phyloP scores from a whole-genome alignment of 495 filamentous ascomycete genomes.

The Parathielavia appendiculata region DNA sequence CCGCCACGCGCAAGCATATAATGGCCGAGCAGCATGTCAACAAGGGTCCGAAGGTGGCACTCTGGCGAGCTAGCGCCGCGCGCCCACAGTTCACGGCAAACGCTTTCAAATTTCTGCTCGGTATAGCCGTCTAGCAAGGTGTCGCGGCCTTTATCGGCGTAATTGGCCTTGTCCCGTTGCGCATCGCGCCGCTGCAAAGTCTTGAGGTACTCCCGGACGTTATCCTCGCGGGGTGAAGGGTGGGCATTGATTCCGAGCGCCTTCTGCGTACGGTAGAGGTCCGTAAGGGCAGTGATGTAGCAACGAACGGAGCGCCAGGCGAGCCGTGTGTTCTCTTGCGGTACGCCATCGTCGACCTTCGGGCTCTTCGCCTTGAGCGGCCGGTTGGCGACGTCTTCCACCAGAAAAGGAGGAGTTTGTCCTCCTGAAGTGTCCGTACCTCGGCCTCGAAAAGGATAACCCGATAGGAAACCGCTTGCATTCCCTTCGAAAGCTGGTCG shows the following conservation, averaged over 20 bases:
- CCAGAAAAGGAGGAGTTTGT: not conserved
- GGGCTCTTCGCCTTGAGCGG: not conserved
- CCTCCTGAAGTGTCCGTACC: no score
- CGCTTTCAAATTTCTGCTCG: not conserved
- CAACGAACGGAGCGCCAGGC: not conserved
- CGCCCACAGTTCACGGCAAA: not conserved
- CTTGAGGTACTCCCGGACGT: not conserved
- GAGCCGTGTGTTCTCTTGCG: not conserved
- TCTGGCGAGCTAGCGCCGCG: not conserved
- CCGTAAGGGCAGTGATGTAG: not conserved
- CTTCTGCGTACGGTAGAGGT: not conserved
- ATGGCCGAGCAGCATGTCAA: not conserved
- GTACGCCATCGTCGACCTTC: not conserved
- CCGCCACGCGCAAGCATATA: not conserved
- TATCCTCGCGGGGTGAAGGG: not conserved
- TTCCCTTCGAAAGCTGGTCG: no score
- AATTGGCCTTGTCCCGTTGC: not conserved
- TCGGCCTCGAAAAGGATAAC: no score
- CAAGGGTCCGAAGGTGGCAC: not conserved
- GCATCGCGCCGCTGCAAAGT: not conserved
- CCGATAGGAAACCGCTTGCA: no score
- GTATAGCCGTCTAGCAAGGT: not conserved
- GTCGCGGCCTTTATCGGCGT: not conserved
- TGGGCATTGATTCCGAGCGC: not conserved
- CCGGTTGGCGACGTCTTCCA: not conserved